phyloP scores from a whole-genome alignment of 441 rosid genomes.

The Croton setiger region DNA sequence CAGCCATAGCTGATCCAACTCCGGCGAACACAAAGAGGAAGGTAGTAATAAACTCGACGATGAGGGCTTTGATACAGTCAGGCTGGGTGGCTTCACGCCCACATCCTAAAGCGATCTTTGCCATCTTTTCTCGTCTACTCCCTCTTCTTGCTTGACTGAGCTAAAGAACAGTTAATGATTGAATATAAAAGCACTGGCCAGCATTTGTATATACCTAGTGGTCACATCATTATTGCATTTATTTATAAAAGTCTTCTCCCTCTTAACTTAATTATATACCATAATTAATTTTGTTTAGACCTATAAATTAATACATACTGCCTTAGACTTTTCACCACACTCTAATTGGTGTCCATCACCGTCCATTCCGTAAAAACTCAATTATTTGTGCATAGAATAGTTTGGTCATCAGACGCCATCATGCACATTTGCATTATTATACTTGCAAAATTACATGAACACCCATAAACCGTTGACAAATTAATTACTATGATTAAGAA shows the following conservation, averaged over 20 bases:
- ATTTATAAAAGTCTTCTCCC: no score
- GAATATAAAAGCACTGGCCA: background rate
- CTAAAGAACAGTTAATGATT: background rate
- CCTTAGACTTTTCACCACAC: no score
- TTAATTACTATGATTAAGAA: background rate
- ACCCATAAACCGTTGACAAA: constrained; percentile 15
- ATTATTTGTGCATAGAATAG: background rate
- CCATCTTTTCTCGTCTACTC: no score
- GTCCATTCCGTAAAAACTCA: no score
- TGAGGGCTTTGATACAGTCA: constrained; percentile 69
- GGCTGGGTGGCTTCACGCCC: constrained; percentile 54
- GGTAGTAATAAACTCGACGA: constrained; percentile 74
- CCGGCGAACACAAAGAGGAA: constrained; percentile 80
- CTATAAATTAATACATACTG: no score
- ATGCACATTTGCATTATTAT: background rate
- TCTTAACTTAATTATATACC: no score
- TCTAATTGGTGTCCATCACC: no score
- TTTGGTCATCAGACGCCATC: background rate
- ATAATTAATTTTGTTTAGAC: no score
- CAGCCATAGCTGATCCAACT: constrained; percentile 75
- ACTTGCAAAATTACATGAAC: constrained; percentile 4
- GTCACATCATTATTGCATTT: no score
- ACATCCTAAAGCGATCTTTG: constrained; percentile 59
- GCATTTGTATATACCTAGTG: no score
- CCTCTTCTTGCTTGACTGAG: background rate